Percentiles rank a stretch among this genome's conserved stretches.
Conservation (phyloP, 768 basidiomycete species). For the Neoboletus subvelutipes region DNA sequence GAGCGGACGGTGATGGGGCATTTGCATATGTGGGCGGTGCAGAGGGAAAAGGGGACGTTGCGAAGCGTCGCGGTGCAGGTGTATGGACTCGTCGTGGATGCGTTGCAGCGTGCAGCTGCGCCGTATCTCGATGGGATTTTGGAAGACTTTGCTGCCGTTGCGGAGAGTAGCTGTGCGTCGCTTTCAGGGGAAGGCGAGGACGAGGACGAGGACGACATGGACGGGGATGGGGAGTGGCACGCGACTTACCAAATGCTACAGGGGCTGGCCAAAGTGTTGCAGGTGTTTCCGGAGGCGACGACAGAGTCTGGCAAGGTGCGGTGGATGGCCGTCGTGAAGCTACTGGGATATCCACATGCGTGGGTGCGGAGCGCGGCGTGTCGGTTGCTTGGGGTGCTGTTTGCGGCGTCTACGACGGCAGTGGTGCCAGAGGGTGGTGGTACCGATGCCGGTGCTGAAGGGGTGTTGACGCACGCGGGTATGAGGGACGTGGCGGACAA, state of each 20-base stretch:
- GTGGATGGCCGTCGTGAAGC: constrained; percentile 63
- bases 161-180: constrained; percentile 9
- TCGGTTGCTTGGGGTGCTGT: constrained; percentile 71
- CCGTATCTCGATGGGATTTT: constrained; percentile 51
- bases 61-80: constrained; percentile 77
- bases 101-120: constrained; percentile 46
- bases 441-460: constrained; percentile 5
- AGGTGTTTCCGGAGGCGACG: constrained; percentile 51
- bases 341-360: constrained; percentile 86
- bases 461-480: constrained; percentile 49
- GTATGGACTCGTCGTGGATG: constrained; percentile 78
- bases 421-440: not conserved
- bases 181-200: constrained; percentile 8
- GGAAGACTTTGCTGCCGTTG: constrained; percentile 49
- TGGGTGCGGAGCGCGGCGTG: constrained; percentile 89
- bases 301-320: constrained; percentile 46
- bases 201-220: constrained; percentile 39
- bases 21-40: constrained; percentile 75
- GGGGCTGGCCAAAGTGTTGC: constrained; percentile 60
- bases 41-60: constrained; percentile 58
- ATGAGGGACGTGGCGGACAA: constrained; percentile 75
- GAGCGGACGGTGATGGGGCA: constrained; percentile 61
- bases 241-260: constrained; percentile 78
- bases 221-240: constrained; percentile 66
- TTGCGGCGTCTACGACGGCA: constrained; percentile 48